Base-by-base conservation (phyloP, 306 rosid genomes). In the Trifolium dubium region DNA sequence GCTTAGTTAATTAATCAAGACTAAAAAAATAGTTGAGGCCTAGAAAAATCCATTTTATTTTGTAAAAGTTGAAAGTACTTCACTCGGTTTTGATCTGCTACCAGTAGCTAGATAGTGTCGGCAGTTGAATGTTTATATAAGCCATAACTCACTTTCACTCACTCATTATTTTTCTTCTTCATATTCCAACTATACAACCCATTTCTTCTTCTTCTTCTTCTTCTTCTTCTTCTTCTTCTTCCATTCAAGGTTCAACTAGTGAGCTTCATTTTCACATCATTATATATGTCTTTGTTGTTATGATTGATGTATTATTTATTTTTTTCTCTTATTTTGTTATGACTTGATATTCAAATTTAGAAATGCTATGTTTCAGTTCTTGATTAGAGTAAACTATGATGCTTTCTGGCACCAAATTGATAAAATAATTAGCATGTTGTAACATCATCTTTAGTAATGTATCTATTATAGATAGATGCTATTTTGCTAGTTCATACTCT, bases 161-260 rank as follows among this genome's bases (percentile, higher is more conserved):
- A 41, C 6, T 39, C 69, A 28, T 60, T 31, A 56, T 29, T 53
- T 2, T 53, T 55, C 62, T 47, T 39, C 18, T 68, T 61, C 75
- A 12, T 14, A 5, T 5, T 54, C 73, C 68, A 15, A 61, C 5
- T 66, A 2, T 62, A 56, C 5, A 46, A 34, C 17, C 5, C 46
- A 9, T n/a, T 44, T 29, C 15, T 67, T 58, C 74, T 49, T 49
- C 59, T 15, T 55, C 62, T 47, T 39, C 18, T 68, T 61, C 75
- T 23, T 23, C 23, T 23, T 23, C 23, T 23, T 23, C 23, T 23
- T 23, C 23, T 23, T 23, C 23, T 23, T 23, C 23, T 69, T 72
- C 50, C 44, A 43, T 56, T 67, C 55, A 75, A 83, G 80, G 72
- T 80, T 29, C 72, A 43, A 50, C 53, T 9, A 19, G 5, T 23